phyloP scores from a whole-genome alignment of 176 grass and related monocot species.

The Carex cristatella region DNA sequence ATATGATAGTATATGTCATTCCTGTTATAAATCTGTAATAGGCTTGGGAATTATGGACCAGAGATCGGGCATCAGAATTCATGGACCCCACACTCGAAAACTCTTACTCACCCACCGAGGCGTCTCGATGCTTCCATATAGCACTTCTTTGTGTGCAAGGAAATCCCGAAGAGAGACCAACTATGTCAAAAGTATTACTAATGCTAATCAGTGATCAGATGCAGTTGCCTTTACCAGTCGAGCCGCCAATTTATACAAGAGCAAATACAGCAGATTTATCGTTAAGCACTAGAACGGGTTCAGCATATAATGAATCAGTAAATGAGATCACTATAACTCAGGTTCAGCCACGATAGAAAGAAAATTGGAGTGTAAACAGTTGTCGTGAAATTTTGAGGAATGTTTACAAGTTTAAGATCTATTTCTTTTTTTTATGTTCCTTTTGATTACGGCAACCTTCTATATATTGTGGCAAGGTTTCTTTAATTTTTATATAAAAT shows the following conservation, averaged over 20 bases:
- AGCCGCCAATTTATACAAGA: slow-evolving; percentile 40
- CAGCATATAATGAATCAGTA: slow-evolving; percentile 48
- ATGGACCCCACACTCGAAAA: slow-evolving; percentile 50
- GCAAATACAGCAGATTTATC: slow-evolving; percentile 34
- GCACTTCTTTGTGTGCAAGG: slow-evolving; percentile 89
- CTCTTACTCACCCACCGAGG: slow-evolving; percentile 36
- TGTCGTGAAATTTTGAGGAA: slow-evolving; percentile 1
- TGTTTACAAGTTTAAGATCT: neutral
- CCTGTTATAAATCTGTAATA: slow-evolving; percentile 5
- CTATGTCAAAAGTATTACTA: slow-evolving; percentile 63
- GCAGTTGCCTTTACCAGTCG: slow-evolving; percentile 28
- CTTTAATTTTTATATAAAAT: neutral
- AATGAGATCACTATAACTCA: slow-evolving; percentile 73
- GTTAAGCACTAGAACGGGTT: slow-evolving; percentile 34
- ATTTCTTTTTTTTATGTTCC: neutral
- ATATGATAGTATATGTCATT: neutral
- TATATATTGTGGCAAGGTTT: neutral
- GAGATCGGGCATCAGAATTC: slow-evolving; percentile 52
- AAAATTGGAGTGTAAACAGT: neutral
- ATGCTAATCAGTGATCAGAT: slow-evolving; percentile 67
- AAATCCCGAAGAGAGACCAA: slow-evolving; percentile 59
- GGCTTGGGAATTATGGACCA: slow-evolving; percentile 72
- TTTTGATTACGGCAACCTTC: neutral
- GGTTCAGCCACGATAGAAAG: slow-evolving; percentile 47
- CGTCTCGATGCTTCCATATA: slow-evolving; percentile 55